These are phyloP conservation scores for Boletus fagicola DNA, from an alignment of 768 basidiomycete genomes.

Conservation along the genomic window DNA sequence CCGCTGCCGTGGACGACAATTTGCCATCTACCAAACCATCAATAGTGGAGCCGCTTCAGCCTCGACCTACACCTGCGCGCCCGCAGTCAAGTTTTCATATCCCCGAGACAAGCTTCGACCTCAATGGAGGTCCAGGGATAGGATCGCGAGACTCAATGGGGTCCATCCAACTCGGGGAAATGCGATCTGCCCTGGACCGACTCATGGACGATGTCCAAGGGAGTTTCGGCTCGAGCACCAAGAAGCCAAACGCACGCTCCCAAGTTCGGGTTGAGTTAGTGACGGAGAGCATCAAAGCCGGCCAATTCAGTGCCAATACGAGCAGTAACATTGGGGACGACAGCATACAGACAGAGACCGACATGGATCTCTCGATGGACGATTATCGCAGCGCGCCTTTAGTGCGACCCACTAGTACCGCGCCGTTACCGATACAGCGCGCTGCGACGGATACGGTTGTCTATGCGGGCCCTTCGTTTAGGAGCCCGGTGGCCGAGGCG, in stretches of 20 bases:
- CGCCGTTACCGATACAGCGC: slow-evolving; percentile 41
- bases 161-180: slow-evolving; percentile 60
- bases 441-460: slow-evolving; percentile 51
- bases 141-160: slow-evolving; percentile 41
- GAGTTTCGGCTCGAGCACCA: slow-evolving; percentile 26
- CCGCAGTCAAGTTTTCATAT: slow-evolving; percentile 16
- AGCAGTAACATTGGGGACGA: slow-evolving; percentile 34
- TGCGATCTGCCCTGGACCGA: slow-evolving; percentile 70
- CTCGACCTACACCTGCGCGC: slow-evolving; percentile 7
- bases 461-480: slow-evolving; percentile 31
- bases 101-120: slow-evolving; percentile 26
- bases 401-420: slow-evolving; percentile 2
- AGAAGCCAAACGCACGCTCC: slow-evolving; percentile 8
- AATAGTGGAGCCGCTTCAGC: slow-evolving; percentile 4
- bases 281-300: slow-evolving; percentile 34
- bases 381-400: slow-evolving; percentile 25
- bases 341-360: slow-evolving; percentile 32
- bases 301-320: slow-evolving; percentile 34
- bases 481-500: slow-evolving; percentile 31
- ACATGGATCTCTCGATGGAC: slow-evolving; percentile 30
- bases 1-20: background rate
- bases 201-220: slow-evolving; percentile 65
- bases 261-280: slow-evolving; percentile 29
- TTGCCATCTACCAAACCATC: background rate
- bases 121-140: slow-evolving; percentile 23